Evolutionary conservation across 257 asterid genomes (phyloP).

Genomic region (Nicotiana noctiflora): DNA sequence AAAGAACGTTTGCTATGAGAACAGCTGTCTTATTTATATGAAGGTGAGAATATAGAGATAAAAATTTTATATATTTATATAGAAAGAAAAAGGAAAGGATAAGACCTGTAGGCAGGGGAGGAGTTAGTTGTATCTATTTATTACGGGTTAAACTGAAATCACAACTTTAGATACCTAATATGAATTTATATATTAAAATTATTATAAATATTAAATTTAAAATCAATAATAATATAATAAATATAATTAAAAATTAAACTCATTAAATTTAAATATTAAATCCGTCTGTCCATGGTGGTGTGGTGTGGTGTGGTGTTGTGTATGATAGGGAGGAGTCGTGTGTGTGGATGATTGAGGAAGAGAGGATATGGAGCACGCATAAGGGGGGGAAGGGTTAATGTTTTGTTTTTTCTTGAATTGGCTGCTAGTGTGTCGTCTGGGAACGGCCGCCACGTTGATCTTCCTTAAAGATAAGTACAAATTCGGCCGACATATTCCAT

Average conservation of each 20-base stretch:
- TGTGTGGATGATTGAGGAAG: background rate
- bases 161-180: accelerated
- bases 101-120: too few species aligned
- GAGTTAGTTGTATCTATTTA: too few species aligned
- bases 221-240: too few species aligned
- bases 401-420: constrained; percentile 10
- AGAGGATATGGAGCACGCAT: constrained; percentile 22
- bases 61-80: background rate
- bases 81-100: background rate
- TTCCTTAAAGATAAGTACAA: constrained; percentile 39
- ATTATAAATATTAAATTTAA: too few species aligned
- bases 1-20: constrained; percentile 12
- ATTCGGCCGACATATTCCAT: constrained; percentile 46
- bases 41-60: constrained; percentile 18
- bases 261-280: too few species aligned
- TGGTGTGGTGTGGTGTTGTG: too few species aligned
- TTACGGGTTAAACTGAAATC: too few species aligned
- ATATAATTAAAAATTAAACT: too few species aligned
- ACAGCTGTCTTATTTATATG: constrained; percentile 35
- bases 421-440: constrained; percentile 44
- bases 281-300: too few species aligned
- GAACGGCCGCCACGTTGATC: constrained; percentile 55
- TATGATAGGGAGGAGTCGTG: background rate
- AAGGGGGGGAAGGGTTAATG: background rate
- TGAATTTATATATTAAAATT: too few species aligned